Percentiles rank a stretch among this genome's conserved stretches.
Evolutionary conservation across 108 stramenopile genomes (phyloP).

Genomic region (Craspedostauros australis): DNA sequence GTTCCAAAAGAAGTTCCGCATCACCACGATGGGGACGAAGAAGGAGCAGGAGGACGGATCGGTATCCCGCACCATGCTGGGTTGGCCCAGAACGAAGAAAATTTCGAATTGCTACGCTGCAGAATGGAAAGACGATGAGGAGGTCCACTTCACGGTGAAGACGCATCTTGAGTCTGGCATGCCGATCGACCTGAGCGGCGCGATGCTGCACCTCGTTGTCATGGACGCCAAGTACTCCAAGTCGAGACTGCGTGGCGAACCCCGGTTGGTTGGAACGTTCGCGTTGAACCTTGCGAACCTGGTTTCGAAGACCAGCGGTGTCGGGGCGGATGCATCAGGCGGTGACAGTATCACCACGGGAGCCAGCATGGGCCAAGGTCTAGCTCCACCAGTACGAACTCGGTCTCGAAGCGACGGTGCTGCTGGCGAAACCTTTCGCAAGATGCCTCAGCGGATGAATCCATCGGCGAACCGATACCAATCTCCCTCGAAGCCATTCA

Average conservation of each 20-base stretch:
- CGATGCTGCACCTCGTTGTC: slow-evolving; percentile 27
- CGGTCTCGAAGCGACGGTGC: background rate
- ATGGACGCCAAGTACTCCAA: slow-evolving; percentile 13
- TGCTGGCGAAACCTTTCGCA: background rate
- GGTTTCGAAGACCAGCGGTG: slow-evolving; percentile 10
- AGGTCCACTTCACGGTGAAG: slow-evolving; percentile 19
- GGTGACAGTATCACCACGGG: background rate
- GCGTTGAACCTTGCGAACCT: slow-evolving; percentile 27
- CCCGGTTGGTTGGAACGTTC: slow-evolving; percentile 24
- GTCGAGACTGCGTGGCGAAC: too few species aligned
- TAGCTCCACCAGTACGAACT: background rate
- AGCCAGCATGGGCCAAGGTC: background rate
- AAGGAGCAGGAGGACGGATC: background rate
- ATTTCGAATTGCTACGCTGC: slow-evolving; percentile 17
- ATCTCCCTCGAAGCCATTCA: background rate
- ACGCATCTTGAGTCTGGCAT: slow-evolving; percentile 20
- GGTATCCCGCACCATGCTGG: background rate
- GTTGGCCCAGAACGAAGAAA: slow-evolving; percentile 26
- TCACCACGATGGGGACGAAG: background rate
- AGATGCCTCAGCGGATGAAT: background rate
- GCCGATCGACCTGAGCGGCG: slow-evolving; percentile 37
- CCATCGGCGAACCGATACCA: slow-evolving; percentile 3
- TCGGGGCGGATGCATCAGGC: background rate
- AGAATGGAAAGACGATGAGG: slow-evolving; percentile 21
- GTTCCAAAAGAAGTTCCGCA: background rate